Percentiles rank a stretch among this genome's conserved stretches.
phyloP scores from a whole-genome alignment of 169 alveolate species.

The Babesia bovis region DNA sequence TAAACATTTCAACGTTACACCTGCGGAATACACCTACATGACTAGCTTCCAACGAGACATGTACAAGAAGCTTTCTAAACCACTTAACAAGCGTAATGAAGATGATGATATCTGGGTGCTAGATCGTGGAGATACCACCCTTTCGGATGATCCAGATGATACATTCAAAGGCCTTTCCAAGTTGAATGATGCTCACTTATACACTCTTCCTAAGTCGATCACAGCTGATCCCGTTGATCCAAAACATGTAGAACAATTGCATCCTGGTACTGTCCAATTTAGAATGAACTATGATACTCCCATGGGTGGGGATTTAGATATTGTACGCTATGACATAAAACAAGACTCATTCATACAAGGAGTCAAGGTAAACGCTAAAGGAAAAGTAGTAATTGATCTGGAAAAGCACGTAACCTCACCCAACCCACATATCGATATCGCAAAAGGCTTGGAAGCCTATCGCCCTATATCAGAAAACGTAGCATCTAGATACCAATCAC shows the following conservation, averaged over 20 bases:
- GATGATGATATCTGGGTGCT: constrained; percentile 47
- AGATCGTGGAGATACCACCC: constrained; percentile 52
- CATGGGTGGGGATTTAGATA: constrained; percentile 40
- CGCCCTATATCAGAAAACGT: constrained; percentile 33
- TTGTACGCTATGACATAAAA: constrained; percentile 42
- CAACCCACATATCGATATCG: background rate
- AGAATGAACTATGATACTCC: constrained; percentile 60
- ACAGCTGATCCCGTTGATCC: background rate
- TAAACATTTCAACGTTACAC: constrained; percentile 14
- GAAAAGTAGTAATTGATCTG: constrained; percentile 51
- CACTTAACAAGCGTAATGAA: constrained; percentile 4
- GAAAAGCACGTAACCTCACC: constrained; percentile 21
- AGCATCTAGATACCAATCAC: background rate
- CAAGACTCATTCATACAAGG: constrained; percentile 44
- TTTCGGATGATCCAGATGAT: constrained; percentile 21
- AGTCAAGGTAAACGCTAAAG: constrained; percentile 50
- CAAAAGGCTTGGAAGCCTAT: constrained; percentile 39
- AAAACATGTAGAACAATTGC: constrained; percentile 31
- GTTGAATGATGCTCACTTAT: constrained; percentile 1
- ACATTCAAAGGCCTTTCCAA: constrained; percentile 9
- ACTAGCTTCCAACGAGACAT: constrained; percentile 51
- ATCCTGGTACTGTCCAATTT: constrained; percentile 26
- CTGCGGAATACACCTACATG: constrained; percentile 41
- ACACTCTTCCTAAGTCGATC: background rate
- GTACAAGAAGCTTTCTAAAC: constrained; percentile 40